These are phyloP conservation scores for sunflower (Helianthus annuus) DNA, from an alignment of 129 eudicot genomes.

Conservation along the genomic window DNA sequence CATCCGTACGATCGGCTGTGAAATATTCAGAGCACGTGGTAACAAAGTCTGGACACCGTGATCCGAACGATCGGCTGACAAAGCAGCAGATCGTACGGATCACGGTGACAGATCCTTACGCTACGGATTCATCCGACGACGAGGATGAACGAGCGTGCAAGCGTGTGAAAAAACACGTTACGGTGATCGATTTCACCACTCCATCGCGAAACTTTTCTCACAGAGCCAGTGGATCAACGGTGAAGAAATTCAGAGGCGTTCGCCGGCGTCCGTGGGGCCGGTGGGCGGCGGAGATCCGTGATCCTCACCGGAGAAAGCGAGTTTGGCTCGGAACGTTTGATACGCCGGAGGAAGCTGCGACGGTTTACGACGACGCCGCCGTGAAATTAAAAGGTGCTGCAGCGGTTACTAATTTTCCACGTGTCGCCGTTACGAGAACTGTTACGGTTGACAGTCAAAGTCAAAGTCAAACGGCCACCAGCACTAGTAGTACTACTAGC, in stretches of 20 bases:
- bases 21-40: conserved; percentile 50
- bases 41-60: conserved; percentile 8
- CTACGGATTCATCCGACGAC: conserved; percentile 63
- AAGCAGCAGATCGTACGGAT: conserved; percentile 41
- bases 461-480: conserved; percentile 21
- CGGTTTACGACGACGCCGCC: conserved; percentile 66
- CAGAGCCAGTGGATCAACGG: conserved; percentile 1
- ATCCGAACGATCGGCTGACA: conserved; percentile 11
- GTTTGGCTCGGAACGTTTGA: conserved; percentile 75
- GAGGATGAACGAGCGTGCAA: conserved; percentile 4
- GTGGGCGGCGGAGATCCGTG: conserved; percentile 83
- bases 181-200: conserved; percentile 40
- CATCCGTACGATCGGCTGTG: conserved; percentile 33
- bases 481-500: conserved; percentile 10
- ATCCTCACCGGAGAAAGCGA: conserved; percentile 53
- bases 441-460: conserved; percentile 15
- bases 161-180: conserved; percentile 51
- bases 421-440: conserved; percentile 29
- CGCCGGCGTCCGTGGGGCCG: conserved; percentile 74
- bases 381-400: conserved; percentile 50
- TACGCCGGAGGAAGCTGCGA: conserved; percentile 71
- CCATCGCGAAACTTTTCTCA: background rate
- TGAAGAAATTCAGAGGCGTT: conserved; percentile 58
- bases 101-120: conserved; percentile 58
- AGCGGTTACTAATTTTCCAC: conserved; percentile 70